These are phyloP conservation scores for Berberis vulgaris DNA, from an alignment of 164 flowering plant genomes.

Conservation along the genomic window DNA sequence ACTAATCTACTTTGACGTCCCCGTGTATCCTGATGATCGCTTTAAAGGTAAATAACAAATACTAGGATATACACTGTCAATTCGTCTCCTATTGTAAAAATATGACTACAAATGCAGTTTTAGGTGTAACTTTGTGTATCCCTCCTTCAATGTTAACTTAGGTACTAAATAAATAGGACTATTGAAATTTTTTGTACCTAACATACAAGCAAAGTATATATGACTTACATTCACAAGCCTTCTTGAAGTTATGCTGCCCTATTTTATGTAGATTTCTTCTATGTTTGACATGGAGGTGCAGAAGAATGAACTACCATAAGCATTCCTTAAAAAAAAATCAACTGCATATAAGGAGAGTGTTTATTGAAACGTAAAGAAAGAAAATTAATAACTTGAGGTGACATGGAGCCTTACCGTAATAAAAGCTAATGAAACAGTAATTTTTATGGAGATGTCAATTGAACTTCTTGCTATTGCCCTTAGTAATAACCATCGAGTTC, in stretches of 20 bases:
- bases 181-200: neutral
- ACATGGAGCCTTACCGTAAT: no score
- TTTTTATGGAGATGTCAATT: no score
- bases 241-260: no score
- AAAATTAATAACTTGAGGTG: no score
- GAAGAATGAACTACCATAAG: neutral
- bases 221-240: neutral
- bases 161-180: neutral
- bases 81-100: neutral
- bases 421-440: no score
- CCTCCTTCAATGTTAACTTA: neutral
- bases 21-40: conserved; percentile 94
- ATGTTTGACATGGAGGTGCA: neutral
- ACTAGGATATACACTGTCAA: neutral
- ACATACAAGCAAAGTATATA: neutral
- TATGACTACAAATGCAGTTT: neutral
- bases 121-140: no score
- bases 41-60: conserved; percentile 62
- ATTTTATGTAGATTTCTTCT: no score
- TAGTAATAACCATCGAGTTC: no score
- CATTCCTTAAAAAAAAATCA: neutral
- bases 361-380: no score
- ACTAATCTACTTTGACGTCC: conserved; percentile 88
- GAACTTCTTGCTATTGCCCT: no score
- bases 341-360: no score